Conservation (phyloP, 345 rosid species). For the Theobroma cacao region DNA sequence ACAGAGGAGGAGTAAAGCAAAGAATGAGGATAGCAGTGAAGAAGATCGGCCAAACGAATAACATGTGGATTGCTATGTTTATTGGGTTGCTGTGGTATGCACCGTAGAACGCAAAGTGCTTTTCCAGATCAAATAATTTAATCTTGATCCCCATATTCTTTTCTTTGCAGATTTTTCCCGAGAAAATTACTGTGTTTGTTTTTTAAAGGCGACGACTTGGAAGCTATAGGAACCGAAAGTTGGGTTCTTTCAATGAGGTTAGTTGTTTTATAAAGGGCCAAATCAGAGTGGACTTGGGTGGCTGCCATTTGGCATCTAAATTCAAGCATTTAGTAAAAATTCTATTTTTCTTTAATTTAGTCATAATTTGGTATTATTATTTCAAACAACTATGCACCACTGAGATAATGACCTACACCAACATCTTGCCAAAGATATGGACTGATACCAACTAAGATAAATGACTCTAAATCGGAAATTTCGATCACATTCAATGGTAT, state of each 20-base stretch:
- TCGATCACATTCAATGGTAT: neutral
- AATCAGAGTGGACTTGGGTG: neutral
- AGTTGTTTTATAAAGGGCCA: neutral
- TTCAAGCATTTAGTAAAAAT: neutral
- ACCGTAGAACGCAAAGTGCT: slow-evolving; percentile 51
- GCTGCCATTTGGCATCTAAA: neutral
- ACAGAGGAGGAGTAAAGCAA: slow-evolving; percentile 52
- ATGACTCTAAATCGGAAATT: neutral
- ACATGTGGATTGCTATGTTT: slow-evolving; percentile 45
- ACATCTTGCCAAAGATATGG: neutral
- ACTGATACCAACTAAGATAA: neutral
- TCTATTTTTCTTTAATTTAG: neutral
- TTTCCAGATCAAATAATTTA: slow-evolving; percentile 49
- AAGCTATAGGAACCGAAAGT: neutral
- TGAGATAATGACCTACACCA: neutral
- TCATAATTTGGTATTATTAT: neutral
- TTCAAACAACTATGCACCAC: no score
- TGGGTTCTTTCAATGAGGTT: neutral
- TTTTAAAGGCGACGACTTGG: neutral
- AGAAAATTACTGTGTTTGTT: neutral
- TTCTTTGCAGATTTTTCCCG: slow-evolving; percentile 4
- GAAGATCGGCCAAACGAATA: slow-evolving; percentile 65
- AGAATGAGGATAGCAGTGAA: slow-evolving; percentile 50
- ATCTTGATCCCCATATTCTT: slow-evolving; percentile 33
- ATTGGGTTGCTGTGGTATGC: slow-evolving; percentile 48